These are phyloP conservation scores for Pseudocercospora fijiensis DNA, from an alignment of 2,329 filamentous ascomycete species.

Conservation along the genomic window DNA sequence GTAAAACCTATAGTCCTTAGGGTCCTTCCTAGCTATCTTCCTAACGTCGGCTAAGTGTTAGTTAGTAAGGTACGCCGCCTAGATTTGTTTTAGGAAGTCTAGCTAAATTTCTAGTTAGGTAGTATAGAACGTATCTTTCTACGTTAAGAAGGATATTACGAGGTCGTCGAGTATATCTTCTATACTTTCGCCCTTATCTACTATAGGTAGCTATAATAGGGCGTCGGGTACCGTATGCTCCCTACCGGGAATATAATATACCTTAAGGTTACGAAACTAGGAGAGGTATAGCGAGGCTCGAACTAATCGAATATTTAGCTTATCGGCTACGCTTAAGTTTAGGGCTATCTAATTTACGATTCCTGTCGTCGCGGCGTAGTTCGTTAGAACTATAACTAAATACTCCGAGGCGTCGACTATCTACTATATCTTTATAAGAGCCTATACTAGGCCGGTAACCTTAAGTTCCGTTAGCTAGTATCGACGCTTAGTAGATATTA, in stretches of 20 bases:
- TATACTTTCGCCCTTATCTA: neutral
- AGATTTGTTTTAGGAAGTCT: neutral
- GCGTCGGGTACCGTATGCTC: neutral
- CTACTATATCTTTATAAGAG: neutral
- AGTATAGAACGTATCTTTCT: too few species aligned
- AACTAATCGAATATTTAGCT: neutral
- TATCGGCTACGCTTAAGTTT: neutral
- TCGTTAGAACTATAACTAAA: neutral
- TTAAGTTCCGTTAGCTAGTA: constrained; percentile 5
- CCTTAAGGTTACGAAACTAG: too few species aligned
- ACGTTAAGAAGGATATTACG: neutral
- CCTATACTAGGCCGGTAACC: constrained; percentile 3
- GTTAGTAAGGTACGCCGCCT: neutral
- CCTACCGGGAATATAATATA: too few species aligned
- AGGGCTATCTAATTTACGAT: neutral
- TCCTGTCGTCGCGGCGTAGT: neutral
- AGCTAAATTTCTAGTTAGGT: too few species aligned
- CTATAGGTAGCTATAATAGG: neutral
- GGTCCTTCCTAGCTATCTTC: neutral
- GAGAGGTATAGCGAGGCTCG: too few species aligned
- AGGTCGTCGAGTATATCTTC: neutral
- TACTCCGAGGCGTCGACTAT: neutral
- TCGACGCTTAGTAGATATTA: neutral
- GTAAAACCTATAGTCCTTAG: neutral
- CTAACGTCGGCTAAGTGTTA: neutral